These are phyloP conservation scores for Lactifluus subvellereus DNA, from an alignment of 768 basidiomycete species.

Conservation along the genomic window DNA sequence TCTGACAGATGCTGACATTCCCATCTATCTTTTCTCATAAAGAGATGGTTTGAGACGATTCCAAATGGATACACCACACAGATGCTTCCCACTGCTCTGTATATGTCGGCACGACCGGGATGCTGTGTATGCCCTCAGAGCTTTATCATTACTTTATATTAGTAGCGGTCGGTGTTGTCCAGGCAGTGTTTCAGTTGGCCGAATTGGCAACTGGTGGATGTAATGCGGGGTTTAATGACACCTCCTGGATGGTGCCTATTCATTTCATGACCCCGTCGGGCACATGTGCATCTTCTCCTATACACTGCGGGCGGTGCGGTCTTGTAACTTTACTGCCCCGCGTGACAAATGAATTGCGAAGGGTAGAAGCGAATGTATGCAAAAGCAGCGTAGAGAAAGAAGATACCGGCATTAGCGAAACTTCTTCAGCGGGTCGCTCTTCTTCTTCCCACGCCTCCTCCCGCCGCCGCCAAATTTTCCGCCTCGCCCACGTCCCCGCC, in stretches of 20 bases:
- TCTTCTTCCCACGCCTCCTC: slow-evolving; percentile 52
- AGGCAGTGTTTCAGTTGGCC: neutral
- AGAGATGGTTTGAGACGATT: neutral
- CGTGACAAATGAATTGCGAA: neutral
- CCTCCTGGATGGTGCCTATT: neutral
- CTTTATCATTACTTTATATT: too few species aligned
- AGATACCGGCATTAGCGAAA: slow-evolving; percentile 34
- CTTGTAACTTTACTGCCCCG: neutral
- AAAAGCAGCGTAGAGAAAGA: neutral
- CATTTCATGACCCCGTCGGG: neutral
- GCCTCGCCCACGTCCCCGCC: slow-evolving; percentile 43
- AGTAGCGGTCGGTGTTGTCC: too few species aligned
- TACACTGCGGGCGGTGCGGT: neutral
- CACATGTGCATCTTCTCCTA: neutral
- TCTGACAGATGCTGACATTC: neutral
- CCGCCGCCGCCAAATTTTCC: slow-evolving; percentile 37
- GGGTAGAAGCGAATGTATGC: neutral
- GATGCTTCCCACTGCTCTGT: too few species aligned
- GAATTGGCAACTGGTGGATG: neutral
- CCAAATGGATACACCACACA: too few species aligned
- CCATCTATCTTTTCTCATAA: neutral
- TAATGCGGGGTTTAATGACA: neutral
- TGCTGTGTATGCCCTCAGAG: too few species aligned
- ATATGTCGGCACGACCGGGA: too few species aligned
- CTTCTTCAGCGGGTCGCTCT: slow-evolving; percentile 77